Percentiles rank a stretch among this genome's conserved stretches.
These are phyloP conservation scores for Suillus bovinus DNA, from an alignment of 768 basidiomycete genomes.

Conservation along the genomic window DNA sequence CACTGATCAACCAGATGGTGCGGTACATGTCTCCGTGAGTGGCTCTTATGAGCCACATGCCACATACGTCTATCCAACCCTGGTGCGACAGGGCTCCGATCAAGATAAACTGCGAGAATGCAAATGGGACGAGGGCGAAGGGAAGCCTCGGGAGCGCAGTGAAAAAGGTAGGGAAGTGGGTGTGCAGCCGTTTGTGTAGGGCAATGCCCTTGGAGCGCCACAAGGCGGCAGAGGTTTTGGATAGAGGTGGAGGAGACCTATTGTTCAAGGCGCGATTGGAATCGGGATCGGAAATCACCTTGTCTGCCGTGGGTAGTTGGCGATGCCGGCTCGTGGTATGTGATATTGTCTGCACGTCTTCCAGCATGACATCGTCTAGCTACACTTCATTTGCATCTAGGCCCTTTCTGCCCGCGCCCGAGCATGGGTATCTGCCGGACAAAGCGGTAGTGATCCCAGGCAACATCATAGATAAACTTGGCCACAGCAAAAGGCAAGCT, in stretches of 20 bases:
- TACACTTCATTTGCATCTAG: not conserved
- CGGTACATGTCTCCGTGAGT: conserved; percentile 43
- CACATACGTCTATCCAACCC: conserved; percentile 89
- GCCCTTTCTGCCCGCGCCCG: conserved; percentile 10
- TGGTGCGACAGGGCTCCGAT: conserved; percentile 79
- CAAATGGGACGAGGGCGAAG: conserved; percentile 83
- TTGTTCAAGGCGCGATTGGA: conserved; percentile 9
- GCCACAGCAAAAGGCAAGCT: conserved; percentile 76
- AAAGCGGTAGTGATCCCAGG: conserved; percentile 56
- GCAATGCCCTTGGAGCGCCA: not conserved
- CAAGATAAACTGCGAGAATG: conserved; percentile 93
- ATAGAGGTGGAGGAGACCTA: not conserved
- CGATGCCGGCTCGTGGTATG: not conserved
- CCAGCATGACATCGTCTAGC: not conserved
- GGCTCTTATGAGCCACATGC: conserved; percentile 58
- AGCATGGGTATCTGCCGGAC: conserved; percentile 25
- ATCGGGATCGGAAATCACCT: conserved; percentile 1
- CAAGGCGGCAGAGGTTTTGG: not conserved
- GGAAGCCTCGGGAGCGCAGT: conserved; percentile 70
- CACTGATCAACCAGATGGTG: conserved; percentile 66
- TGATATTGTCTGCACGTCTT: not conserved
- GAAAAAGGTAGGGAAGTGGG: conserved; percentile 70
- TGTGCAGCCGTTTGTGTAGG: conserved; percentile 16
- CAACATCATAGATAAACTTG: conserved; percentile 70
- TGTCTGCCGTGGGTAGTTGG: conserved; percentile 2